phyloP scores from a whole-genome alignment of 2,329 filamentous ascomycete species.

The Alternaria angustiovoidea region DNA sequence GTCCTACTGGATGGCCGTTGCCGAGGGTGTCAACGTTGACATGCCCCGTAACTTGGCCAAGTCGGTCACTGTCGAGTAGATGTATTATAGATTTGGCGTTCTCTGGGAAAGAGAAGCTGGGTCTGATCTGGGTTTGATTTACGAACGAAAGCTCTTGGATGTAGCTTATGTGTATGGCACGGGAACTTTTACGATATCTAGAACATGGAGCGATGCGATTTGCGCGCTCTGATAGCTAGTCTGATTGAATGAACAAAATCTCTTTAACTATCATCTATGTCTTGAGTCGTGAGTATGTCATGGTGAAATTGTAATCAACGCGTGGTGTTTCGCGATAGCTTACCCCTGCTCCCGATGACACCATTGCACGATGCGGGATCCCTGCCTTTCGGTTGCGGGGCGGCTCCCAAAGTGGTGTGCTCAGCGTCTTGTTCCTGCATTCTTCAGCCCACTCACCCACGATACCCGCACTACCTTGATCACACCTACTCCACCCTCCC shows the following conservation, averaged over 20 bases:
- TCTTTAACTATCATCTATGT: constrained; percentile 3
- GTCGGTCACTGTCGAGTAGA: constrained; percentile 97
- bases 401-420: constrained; percentile 11
- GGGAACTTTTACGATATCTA: constrained; percentile 26
- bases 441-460: constrained; percentile 25
- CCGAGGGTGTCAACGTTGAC: constrained; percentile 95
- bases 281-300: neutral
- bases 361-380: constrained; percentile 17
- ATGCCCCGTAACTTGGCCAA: constrained; percentile 99
- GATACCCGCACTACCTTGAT: neutral
- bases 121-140: constrained; percentile 37
- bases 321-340: constrained; percentile 1
- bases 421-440: constrained; percentile 35
- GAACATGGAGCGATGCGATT: constrained; percentile 22
- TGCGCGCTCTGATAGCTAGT: constrained; percentile 16
- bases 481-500: neutral
- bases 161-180: constrained; percentile 26
- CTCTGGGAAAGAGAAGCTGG: constrained; percentile 27
- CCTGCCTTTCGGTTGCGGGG: constrained; percentile 27
- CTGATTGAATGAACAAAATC: constrained; percentile 27
- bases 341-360: constrained; percentile 24
- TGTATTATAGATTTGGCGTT: constrained; percentile 24
- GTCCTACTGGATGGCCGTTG: constrained; percentile 97
- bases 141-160: constrained; percentile 31
- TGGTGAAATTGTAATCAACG: neutral